Evolutionary conservation across 1,139 yeast genomes (phyloP).

Genomic region (Kodamaea sp.): DNA sequence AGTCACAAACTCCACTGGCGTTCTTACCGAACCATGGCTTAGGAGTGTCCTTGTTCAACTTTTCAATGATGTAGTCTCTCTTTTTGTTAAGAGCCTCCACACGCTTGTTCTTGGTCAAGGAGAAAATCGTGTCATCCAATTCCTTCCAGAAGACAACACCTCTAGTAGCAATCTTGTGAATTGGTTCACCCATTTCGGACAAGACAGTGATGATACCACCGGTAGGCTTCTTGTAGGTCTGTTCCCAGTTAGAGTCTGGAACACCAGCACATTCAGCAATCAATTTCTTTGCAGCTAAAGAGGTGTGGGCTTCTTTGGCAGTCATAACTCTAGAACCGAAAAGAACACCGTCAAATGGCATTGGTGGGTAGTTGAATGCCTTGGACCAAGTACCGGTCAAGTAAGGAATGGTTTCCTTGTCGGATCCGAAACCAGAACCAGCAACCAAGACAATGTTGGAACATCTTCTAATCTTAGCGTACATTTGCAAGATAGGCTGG

Average conservation of each 20-base stretch:
- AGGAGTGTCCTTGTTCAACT: slow-evolving; percentile 91
- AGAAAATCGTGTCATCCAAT: slow-evolving; percentile 89
- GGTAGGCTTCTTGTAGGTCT: slow-evolving; percentile 89
- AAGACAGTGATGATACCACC: slow-evolving; percentile 96
- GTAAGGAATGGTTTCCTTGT: slow-evolving; percentile 95
- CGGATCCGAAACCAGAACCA: slow-evolving; percentile 98
- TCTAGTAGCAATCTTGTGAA: slow-evolving; percentile 97
- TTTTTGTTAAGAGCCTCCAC: slow-evolving; percentile 78
- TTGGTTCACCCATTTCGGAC: slow-evolving; percentile 99
- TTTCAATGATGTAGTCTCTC: slow-evolving; percentile 81
- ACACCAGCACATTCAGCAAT: slow-evolving; percentile 92
- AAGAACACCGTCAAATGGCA: slow-evolving; percentile 98
- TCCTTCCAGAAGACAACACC: slow-evolving; percentile 98
- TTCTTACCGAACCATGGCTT: slow-evolving; percentile 95
- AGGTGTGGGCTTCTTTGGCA: slow-evolving; percentile 93
- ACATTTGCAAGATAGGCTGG: slow-evolving; percentile 94
- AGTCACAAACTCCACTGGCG: slow-evolving; percentile 79
- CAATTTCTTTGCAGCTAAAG: slow-evolving; percentile 90
- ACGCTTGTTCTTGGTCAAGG: slow-evolving; percentile 86
- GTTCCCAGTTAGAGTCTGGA: slow-evolving; percentile 86
- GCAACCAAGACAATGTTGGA: slow-evolving; percentile 87
- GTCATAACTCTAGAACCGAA: slow-evolving; percentile 98
- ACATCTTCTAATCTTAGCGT: slow-evolving; percentile 90
- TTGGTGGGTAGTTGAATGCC: slow-evolving; percentile 85
- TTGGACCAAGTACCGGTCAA: slow-evolving; percentile 95